Conservation (phyloP, 2,329 filamentous ascomycete species). For the Alternaria longipes region DNA sequence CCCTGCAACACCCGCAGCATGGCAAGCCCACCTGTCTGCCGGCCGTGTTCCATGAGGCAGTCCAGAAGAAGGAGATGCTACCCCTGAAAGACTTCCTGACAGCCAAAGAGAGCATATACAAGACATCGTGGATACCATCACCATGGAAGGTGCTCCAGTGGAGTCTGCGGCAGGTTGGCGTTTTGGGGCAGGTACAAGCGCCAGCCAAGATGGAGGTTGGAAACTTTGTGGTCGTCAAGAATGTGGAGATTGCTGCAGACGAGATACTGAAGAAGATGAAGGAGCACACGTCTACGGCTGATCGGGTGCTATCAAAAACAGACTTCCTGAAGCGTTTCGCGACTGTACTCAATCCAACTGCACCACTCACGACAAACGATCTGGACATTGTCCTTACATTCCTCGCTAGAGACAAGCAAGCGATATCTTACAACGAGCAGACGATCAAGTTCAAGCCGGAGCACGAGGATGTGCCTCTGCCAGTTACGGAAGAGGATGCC, state of each 20-base stretch:
- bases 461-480: constrained; percentile 52
- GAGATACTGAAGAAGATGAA: constrained; percentile 51
- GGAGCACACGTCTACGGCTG: constrained; percentile 44
- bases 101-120: constrained; percentile 75
- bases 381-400: constrained; percentile 74
- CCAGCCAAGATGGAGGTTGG: constrained; percentile 68
- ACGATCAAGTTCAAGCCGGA: constrained; percentile 72
- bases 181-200: constrained; percentile 60
- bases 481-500: constrained; percentile 79
- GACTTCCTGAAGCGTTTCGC: constrained; percentile 49
- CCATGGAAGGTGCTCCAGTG: constrained; percentile 78
- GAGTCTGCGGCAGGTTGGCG: constrained; percentile 73
- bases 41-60: constrained; percentile 78
- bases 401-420: constrained; percentile 69
- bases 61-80: constrained; percentile 74
- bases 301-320: constrained; percentile 47
- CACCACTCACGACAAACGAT: constrained; percentile 62
- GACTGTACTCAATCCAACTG: constrained; percentile 35
- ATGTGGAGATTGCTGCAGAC: constrained; percentile 65
- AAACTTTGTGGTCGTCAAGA: constrained; percentile 72
- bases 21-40: constrained; percentile 84
- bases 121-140: constrained; percentile 71
- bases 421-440: constrained; percentile 81
- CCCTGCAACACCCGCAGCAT: constrained; percentile 78
- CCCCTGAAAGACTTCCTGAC: constrained; percentile 73